Evolutionary conservation across 768 basidiomycete species (phyloP).

Genomic region (Kondoa subrosea): DNA sequence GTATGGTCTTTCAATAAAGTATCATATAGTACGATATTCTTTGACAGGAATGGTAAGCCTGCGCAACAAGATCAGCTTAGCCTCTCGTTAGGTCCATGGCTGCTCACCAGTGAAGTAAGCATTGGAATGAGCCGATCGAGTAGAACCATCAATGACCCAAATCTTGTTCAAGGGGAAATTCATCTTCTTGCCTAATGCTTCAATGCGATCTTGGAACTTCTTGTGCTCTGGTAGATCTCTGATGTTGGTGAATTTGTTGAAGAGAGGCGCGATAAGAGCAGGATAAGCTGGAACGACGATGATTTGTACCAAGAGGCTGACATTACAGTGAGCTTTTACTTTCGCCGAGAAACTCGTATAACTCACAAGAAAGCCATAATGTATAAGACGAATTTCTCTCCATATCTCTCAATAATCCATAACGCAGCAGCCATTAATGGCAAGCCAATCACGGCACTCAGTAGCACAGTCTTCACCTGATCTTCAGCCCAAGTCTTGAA

Average conservation of each 20-base stretch:
- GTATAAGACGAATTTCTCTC: constrained; percentile 47
- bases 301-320: background rate
- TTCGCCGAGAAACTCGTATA: background rate
- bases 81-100: constrained; percentile 39
- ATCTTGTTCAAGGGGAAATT: constrained; percentile 78
- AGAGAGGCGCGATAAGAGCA: constrained; percentile 78
- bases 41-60: constrained; percentile 37
- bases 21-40: constrained; percentile 93
- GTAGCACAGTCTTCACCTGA: constrained; percentile 36
- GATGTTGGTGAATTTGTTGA: constrained; percentile 90
- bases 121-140: constrained; percentile 70
- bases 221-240: constrained; percentile 31
- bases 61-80: background rate
- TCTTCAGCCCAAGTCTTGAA: constrained; percentile 58
- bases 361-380: constrained; percentile 34
- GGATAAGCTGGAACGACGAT: constrained; percentile 42
- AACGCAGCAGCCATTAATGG: constrained; percentile 79
- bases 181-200: constrained; percentile 57
- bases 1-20: constrained; percentile 83
- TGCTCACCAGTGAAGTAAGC: constrained; percentile 96
- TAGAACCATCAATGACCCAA: constrained; percentile 93
- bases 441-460: constrained; percentile 41
- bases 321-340: background rate
- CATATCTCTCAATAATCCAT: constrained; percentile 79
- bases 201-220: constrained; percentile 52